Evolutionary conservation across 1,139 yeast genomes (phyloP), one percentile per base, ranked within the genome.

Genomic region (Candida tetrigidarum): DNA sequence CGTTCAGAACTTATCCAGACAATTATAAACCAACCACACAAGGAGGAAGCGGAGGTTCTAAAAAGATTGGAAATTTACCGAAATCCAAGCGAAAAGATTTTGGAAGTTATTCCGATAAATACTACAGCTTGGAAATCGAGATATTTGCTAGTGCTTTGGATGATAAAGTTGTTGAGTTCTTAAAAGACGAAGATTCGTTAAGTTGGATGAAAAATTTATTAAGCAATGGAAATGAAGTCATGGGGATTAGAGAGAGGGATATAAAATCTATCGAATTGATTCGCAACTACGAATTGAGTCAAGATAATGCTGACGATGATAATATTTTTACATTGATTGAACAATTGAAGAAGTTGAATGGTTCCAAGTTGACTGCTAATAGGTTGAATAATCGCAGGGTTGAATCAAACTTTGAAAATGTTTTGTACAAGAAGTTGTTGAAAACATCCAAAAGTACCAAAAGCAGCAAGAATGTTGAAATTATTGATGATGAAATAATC

Each of bases 1-100:
- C 97, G 0, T 93, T 92, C 59, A 69, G 98, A 59, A 90, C 97
- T 0, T 83, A 74, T 53, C 85, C 90, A 0, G 79, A 75, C 33
- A 72, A 69, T 20, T 57, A 63, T 47, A 53, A 45, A 34, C 42
- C 41, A 27, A 43, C 35, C n/a, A 34, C 37, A 22, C 43, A 33
- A 8, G 44, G 29, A 16, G 44, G 29, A 16, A 19, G 16, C 12
- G 12, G 22, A 8, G 29, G 37, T 14, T 18, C 26, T 20, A 29
- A 30, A 10, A 36, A 15, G 15, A 19, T 27, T 11, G 35, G 26
- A 16, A 41, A 41, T 27, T 43, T 45, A 45, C 84, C 85, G 1
- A 62, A 69, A 39, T 66, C 74, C 12, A 81, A 80, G 53, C 60
- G 74, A 47, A 73, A 76, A 42, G 91, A 86, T 51, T 84, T 79